Evolutionary conservation across 2,329 filamentous ascomycete genomes (phyloP), one percentile per base, ranked within the genome.

Genomic region (Aspergillus sp.): DNA sequence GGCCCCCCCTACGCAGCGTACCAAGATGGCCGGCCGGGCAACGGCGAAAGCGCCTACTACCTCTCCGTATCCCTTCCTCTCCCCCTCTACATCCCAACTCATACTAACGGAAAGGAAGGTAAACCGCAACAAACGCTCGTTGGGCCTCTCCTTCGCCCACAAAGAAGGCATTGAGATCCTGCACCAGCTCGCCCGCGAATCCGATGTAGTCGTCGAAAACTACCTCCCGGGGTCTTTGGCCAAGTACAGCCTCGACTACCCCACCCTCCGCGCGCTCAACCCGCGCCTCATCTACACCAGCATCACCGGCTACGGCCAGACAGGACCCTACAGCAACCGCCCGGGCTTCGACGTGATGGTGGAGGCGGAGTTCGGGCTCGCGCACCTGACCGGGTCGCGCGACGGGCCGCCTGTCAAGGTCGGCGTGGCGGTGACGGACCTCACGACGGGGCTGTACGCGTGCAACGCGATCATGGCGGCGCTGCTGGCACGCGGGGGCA

Each of bases 321-420:
- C 89, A 1, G 94, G 94, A 0, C 94, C 94, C 0, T 96, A 96
- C 72, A 84, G 87, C 5, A 83, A 86, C 58, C 83, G 94, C 13
- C 91, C 94, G 3, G 94, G 94, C 5, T 99, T 97, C 78, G 94
- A 99, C 73, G 94, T 99, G 61, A 99, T 99, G 93, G 93, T 99
- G 11, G 94, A 99, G 77, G 94, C 94, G 55, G 94, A 97, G 70
- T 92, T 99, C 75, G 94, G 94, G 1, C 76, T 99, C 50, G 97
- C 99, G 94, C 94, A 99, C 74, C 97, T 99, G 62, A 99, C 94
- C 0, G 94, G 94, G 31, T 83, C 84, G 55, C 82, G 92, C 51
- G 88, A 96, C 64, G 91, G 93, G 0, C 88, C 91, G 1, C 94
- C 94, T 0, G 94, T 97, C 34, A 99, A 99, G 74, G 94, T 97